Evolutionary conservation across 108 stramenopile genomes (phyloP).

Genomic region (Cyclotella kingstonii): DNA sequence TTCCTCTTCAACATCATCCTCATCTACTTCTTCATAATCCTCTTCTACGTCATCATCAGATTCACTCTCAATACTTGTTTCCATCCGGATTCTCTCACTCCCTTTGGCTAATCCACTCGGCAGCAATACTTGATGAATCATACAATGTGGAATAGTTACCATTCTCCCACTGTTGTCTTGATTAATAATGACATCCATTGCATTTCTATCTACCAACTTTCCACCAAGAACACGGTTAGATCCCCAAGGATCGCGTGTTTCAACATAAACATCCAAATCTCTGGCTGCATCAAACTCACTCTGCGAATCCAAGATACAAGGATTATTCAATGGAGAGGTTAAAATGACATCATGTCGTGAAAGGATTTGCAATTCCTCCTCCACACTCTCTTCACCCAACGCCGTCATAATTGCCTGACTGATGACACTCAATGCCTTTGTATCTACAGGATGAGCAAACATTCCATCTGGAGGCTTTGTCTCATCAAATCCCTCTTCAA

Average conservation of each 20-base stretch:
- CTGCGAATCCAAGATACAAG: conserved; percentile 69
- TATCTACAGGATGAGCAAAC: conserved; percentile 52
- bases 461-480: conserved; percentile 27
- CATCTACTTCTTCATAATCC: conserved; percentile 8
- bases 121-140: conserved; percentile 40
- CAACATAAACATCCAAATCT: conserved; percentile 62
- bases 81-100: conserved; percentile 21
- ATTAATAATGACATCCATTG: conserved; percentile 82
- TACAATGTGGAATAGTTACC: conserved; percentile 76
- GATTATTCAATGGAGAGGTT: conserved; percentile 56
- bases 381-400: conserved; percentile 52
- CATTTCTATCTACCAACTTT: conserved; percentile 73
- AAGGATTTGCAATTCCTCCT: conserved; percentile 60
- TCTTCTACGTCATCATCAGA: conserved; percentile 13
- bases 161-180: conserved; percentile 68
- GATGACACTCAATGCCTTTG: conserved; percentile 58
- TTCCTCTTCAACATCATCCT: conserved; percentile 5
- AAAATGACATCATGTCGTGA: conserved; percentile 73
- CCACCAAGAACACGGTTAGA: conserved; percentile 80
- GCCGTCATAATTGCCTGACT: conserved; percentile 64
- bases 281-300: conserved; percentile 66
- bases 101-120: conserved; percentile 37
- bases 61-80: conserved; percentile 1
- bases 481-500: conserved; percentile 9
- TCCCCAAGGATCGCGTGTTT: conserved; percentile 79